Evolutionary conservation across 2,329 filamentous ascomycete species (phyloP).

Genomic region (Sphaerostilbella broomeana): DNA sequence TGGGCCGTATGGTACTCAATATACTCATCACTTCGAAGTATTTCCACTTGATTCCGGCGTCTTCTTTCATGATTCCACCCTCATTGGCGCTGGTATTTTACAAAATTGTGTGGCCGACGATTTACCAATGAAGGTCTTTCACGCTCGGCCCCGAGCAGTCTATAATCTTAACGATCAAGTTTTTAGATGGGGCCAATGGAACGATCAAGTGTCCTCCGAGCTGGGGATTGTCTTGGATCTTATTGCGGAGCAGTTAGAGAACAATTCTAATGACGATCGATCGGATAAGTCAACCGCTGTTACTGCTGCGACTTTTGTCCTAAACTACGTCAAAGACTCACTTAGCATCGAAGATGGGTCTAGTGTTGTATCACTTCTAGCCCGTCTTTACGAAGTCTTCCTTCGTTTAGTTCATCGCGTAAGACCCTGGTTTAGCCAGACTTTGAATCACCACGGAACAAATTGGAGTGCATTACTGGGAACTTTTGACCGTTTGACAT

Average conservation of each 20-base stretch:
- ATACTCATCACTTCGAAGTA: slow-evolving; percentile 56
- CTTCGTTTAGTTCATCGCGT: slow-evolving; percentile 33
- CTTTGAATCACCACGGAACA: too few relatives aligned
- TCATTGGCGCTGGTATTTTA: slow-evolving; percentile 50
- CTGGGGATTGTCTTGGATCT: slow-evolving; percentile 56
- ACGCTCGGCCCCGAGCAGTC: slow-evolving; percentile 28
- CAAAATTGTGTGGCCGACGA: slow-evolving; percentile 29
- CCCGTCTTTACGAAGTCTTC: slow-evolving; percentile 38
- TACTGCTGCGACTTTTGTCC: slow-evolving; percentile 37
- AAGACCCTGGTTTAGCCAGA: slow-evolving; percentile 12
- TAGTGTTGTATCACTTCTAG: slow-evolving; percentile 30
- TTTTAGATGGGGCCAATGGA: slow-evolving; percentile 51
- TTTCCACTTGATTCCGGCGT: slow-evolving; percentile 50
- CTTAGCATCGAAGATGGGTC: slow-evolving; percentile 32
- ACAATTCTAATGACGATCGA: not conserved
- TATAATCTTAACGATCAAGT: slow-evolving; percentile 43
- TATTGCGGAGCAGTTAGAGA: slow-evolving; percentile 41
- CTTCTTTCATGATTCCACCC: slow-evolving; percentile 54
- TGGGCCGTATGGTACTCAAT: slow-evolving; percentile 54
- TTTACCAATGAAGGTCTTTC: slow-evolving; percentile 23
- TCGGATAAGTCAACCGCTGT: slow-evolving; percentile 16
- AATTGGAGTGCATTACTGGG: too few relatives aligned
- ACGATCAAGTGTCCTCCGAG: slow-evolving; percentile 53
- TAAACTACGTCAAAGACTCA: slow-evolving; percentile 41
- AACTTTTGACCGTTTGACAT: slow-evolving; percentile 26